Conservation (phyloP, 345 rosid genomes). For the Atalantia buxifolia region DNA sequence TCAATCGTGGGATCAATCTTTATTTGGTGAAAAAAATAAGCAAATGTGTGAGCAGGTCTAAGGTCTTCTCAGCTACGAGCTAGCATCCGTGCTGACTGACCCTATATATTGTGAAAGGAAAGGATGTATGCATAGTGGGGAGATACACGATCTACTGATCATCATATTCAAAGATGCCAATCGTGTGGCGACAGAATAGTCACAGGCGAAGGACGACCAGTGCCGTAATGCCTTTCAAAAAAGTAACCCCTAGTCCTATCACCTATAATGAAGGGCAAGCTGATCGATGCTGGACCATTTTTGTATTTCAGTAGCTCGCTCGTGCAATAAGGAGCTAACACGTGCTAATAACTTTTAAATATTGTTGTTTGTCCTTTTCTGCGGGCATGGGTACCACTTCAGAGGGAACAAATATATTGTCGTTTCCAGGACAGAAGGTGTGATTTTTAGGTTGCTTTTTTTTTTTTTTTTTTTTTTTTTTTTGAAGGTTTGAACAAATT, state of each 20-base stretch:
- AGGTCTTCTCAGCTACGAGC: background rate
- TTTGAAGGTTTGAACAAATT: background rate
- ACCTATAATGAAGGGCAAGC: background rate
- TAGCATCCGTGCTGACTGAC: background rate
- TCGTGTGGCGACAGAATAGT: slow-evolving; percentile 30
- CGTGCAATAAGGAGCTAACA: slow-evolving; percentile 25
- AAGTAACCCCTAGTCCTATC: background rate
- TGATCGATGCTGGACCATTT: slow-evolving; percentile 20
- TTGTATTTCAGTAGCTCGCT: slow-evolving; percentile 9
- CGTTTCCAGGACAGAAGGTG: slow-evolving; percentile 10
- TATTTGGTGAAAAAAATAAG: too few species aligned
- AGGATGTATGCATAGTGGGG: too few species aligned
- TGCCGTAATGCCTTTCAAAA: slow-evolving; percentile 22
- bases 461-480: background rate
- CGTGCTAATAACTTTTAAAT: background rate
- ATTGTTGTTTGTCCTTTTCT: slow-evolving; percentile 12
- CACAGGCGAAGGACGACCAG: background rate
- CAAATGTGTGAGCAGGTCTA: background rate
- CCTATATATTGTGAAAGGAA: background rate
- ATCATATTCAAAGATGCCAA: slow-evolving; percentile 36
- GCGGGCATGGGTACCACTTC: slow-evolving; percentile 28
- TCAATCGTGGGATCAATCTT: too few species aligned
- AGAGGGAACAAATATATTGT: slow-evolving; percentile 26
- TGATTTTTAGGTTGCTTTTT: background rate
- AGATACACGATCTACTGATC: too few species aligned